Evolutionary conservation across 1,139 yeast species (phyloP).

Genomic region (Ogataea hybrid): DNA sequence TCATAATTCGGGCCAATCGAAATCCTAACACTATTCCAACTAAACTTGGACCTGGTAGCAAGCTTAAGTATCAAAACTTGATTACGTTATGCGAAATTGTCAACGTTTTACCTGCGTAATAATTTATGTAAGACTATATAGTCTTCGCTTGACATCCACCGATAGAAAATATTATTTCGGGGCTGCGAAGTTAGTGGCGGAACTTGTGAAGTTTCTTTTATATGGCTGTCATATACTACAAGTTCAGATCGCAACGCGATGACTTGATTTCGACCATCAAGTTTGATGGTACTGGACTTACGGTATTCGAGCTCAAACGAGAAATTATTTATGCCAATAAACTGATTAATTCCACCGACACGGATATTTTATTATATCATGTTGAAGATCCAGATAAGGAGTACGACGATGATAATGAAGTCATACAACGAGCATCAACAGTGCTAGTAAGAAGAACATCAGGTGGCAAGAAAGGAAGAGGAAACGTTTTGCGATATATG

Average conservation of each 20-base stretch:
- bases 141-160: too few relatives aligned
- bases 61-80: too few relatives aligned
- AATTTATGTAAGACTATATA: too few relatives aligned
- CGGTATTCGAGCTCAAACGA: slow-evolving; percentile 89
- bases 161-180: too few relatives aligned
- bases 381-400: slow-evolving; percentile 85
- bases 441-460: slow-evolving; percentile 84
- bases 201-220: too few relatives aligned
- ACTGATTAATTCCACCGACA: slow-evolving; percentile 80
- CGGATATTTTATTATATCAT: slow-evolving; percentile 71
- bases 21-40: too few relatives aligned
- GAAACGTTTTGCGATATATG: slow-evolving; percentile 76
- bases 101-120: too few relatives aligned
- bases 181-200: too few relatives aligned
- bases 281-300: slow-evolving; percentile 95
- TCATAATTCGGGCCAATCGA: too few relatives aligned
- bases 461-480: slow-evolving; percentile 57
- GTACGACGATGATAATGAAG: slow-evolving; percentile 77
- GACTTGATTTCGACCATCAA: slow-evolving; percentile 62
- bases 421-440: slow-evolving; percentile 82
- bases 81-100: too few relatives aligned
- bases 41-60: too few relatives aligned
- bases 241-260: slow-evolving; percentile 80
- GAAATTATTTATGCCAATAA: slow-evolving; percentile 84
- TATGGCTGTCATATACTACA: slow-evolving; percentile 84